Percentiles rank a stretch among this genome's conserved stretches.
These are phyloP conservation scores for Candida insectorum DNA, from an alignment of 805 yeast species.

Conservation along the genomic window DNA sequence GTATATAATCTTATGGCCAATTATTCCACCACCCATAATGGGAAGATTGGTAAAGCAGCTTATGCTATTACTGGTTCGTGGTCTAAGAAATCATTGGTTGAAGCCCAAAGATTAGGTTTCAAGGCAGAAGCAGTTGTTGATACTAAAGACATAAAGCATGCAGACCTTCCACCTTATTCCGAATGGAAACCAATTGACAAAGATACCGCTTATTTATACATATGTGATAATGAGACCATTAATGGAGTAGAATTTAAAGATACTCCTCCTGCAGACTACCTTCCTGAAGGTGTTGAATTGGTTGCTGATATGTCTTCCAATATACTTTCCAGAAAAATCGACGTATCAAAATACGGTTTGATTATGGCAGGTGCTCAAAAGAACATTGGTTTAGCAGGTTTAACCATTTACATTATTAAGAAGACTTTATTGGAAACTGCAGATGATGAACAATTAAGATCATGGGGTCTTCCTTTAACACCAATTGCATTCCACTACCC, in stretches of 20 bases:
- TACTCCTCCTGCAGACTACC: slow-evolving; percentile 50
- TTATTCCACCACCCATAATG: slow-evolving; percentile 60
- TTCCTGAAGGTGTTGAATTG: slow-evolving; percentile 67
- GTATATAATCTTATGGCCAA: slow-evolving; percentile 80
- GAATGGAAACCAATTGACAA: slow-evolving; percentile 58
- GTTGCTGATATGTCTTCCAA: slow-evolving; percentile 96
- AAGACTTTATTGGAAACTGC: slow-evolving; percentile 71
- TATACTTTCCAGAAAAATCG: slow-evolving; percentile 76
- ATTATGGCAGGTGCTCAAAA: slow-evolving; percentile 98
- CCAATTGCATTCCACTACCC: slow-evolving; percentile 92
- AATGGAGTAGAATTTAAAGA: slow-evolving; percentile 80
- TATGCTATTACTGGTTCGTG: slow-evolving; percentile 91
- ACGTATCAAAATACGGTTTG: slow-evolving; percentile 80
- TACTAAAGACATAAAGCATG: slow-evolving; percentile 59
- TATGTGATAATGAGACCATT: slow-evolving; percentile 97
- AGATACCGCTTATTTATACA: slow-evolving; percentile 81
- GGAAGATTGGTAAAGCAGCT: slow-evolving; percentile 75
- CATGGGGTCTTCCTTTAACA: slow-evolving; percentile 65
- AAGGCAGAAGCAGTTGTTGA: slow-evolving; percentile 68
- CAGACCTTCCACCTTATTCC: slow-evolving; percentile 59
- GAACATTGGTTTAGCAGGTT: slow-evolving; percentile 95
- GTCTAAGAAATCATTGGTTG: slow-evolving; percentile 87
- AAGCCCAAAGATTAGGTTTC: slow-evolving; percentile 79
- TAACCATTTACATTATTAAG: slow-evolving; percentile 86
- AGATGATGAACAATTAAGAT: slow-evolving; percentile 55